Conservation (phyloP, 208 protist species). For the Tritrichomonas musculus region DNA sequence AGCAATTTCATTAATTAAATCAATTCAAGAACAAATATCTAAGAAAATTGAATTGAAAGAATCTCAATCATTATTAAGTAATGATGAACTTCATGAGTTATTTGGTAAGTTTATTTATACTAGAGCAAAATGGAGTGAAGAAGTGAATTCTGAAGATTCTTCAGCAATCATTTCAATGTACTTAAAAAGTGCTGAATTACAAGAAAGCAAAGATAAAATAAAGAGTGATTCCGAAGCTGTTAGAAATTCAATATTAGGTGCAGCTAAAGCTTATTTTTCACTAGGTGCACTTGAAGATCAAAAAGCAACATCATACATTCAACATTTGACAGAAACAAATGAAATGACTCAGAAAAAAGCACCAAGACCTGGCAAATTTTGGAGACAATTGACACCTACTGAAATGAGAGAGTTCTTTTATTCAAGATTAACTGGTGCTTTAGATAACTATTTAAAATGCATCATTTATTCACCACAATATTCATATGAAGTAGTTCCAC, state of each 20-base stretch:
- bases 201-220: neutral
- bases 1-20: neutral
- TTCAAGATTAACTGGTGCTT: neutral
- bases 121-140: neutral
- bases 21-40: no score
- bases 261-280: neutral
- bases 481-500: neutral
- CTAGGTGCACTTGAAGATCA: neutral
- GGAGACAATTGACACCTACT: neutral
- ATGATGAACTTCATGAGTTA: no score
- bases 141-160: neutral
- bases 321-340: neutral
- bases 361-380: neutral
- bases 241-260: neutral
- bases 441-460: slow-evolving; percentile 4
- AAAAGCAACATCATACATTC: neutral
- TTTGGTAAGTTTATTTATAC: neutral
- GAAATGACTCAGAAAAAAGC: no score
- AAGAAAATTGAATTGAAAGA: neutral
- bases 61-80: no score
- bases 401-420: neutral
- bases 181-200: no score
- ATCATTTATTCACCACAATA: neutral
- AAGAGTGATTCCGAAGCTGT: neutral
- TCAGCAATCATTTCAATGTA: neutral